A percentile compares a stretch with the other conserved stretches of the same genome.
These are phyloP conservation scores for Mikania micrantha DNA, from an alignment of 129 eudicot species.

Conservation along the genomic window DNA sequence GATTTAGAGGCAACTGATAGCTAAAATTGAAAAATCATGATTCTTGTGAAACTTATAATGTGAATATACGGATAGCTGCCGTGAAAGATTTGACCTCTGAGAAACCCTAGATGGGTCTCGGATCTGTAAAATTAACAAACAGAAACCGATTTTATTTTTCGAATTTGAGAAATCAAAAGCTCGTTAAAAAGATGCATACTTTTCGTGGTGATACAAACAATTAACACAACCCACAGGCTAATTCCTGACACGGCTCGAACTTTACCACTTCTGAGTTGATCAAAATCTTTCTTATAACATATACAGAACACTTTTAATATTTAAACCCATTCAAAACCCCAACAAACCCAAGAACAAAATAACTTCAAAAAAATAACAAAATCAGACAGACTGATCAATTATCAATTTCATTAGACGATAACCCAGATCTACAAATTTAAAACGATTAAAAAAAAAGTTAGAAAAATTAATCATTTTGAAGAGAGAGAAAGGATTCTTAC, in stretches of 20 bases:
- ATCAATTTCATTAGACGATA: conserved; percentile 7
- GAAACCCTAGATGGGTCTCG: conserved; percentile 14
- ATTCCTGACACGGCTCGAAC: conserved; percentile 10
- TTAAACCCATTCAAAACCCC: conserved; percentile 27
- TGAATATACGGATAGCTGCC: not conserved
- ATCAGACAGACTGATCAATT: conserved; percentile 23
- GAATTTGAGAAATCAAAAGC: not conserved
- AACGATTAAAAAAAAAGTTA: not conserved
- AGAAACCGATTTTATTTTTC: not conserved
- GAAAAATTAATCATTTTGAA: not conserved
- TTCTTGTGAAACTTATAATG: conserved; percentile 6
- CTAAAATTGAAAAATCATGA: not conserved
- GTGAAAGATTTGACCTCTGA: not conserved
- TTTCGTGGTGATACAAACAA: conserved; percentile 7
- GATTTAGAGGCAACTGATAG: not conserved
- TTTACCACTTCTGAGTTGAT: too few species aligned
- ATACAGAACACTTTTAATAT: not conserved
- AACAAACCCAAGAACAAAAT: conserved; percentile 11
- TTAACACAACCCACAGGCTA: conserved; percentile 13
- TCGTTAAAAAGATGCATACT: conserved; percentile 4
- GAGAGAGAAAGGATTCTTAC: conserved; percentile 12
- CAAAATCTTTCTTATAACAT: too few species aligned
- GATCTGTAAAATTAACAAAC: conserved; percentile 30
- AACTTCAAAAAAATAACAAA: not conserved
- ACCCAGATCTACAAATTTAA: conserved; percentile 36